Evolutionary conservation across 164 flowering plant species (phyloP), one percentile per base, ranked within the genome.

Genomic region (Vitis rotundifolia): DNA sequence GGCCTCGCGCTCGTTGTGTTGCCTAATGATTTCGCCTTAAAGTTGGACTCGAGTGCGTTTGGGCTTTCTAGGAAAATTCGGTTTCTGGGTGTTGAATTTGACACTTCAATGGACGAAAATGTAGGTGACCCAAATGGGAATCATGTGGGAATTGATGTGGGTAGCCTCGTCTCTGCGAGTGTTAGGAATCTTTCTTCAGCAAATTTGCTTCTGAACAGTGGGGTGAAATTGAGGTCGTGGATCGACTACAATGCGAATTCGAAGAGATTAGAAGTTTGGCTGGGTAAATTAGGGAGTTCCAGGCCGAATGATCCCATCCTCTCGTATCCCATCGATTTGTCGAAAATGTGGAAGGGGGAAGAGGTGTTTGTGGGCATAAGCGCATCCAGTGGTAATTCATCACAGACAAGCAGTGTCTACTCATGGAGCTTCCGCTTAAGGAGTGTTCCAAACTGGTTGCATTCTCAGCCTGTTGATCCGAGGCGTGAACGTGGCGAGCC

Each of bases 191-290:
- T 60, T 15, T 77, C 80, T 1, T 28, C 76, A 3, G 1, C 66
- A 14, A 16, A 60, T 70, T 29, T 71, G 57, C 71, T 73, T 18
- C 48, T 68, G 3, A 76, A 71, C 55, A 76, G 48, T 66, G 81
- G 77, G 9, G 68, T 29, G 52, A 75, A 52, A 14, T 29, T 75
- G 54, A 71, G 53, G 28, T 70, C 77, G 3, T 81, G 81, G 84
- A 61, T 81, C 16, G 84, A 81, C 73, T 81, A 81, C 52, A 77
- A 78, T 56, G 64, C 76, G 5, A 67, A 75, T 61, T 78, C 76
- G 3, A 81, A 78, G 69, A 61, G 73, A 54, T 53, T 81, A 15
- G 79, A 75, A 49, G 73, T 81, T 16, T 70, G 84, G 68, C 57
- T 81, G 62, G 59, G 71, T 63, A 74, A 71, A 68, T 68, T 64